Evolutionary conservation across 805 yeast genomes (phyloP).

Genomic region (Starmerella kuoi): DNA sequence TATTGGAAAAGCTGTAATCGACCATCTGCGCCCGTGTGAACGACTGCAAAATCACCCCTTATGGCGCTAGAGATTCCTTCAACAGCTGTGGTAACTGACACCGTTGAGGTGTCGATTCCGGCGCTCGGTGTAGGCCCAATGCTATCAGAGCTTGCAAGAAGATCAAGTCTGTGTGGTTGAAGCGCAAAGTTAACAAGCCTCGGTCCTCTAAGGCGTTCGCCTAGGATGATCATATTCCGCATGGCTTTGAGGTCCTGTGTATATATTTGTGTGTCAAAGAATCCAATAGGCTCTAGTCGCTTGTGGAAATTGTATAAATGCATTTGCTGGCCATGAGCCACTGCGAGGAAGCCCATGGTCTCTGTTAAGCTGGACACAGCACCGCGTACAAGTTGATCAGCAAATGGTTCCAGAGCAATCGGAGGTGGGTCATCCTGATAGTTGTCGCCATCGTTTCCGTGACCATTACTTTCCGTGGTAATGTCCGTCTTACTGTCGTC

Average conservation of each 20-base stretch:
- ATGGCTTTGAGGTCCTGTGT: slow-evolving; percentile 69
- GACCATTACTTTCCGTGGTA: neutral
- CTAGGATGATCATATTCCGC: slow-evolving; percentile 68
- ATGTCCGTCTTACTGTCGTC: neutral
- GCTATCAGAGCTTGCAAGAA: slow-evolving; percentile 58
- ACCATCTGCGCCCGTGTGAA: slow-evolving; percentile 56
- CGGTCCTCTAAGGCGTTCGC: slow-evolving; percentile 67
- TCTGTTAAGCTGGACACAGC: slow-evolving; percentile 70
- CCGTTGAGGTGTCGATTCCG: slow-evolving; percentile 17
- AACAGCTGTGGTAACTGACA: slow-evolving; percentile 28
- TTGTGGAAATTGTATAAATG: slow-evolving; percentile 74
- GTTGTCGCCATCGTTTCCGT: neutral
- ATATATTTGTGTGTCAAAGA: slow-evolving; percentile 71
- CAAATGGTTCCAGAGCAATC: slow-evolving; percentile 2
- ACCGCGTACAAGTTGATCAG: slow-evolving; percentile 61
- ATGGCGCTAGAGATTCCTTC: slow-evolving; percentile 30
- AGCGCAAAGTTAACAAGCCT: slow-evolving; percentile 85
- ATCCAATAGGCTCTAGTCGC: slow-evolving; percentile 84
- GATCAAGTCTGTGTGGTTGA: slow-evolving; percentile 80
- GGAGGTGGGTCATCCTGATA: neutral
- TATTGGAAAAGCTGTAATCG: slow-evolving; percentile 64
- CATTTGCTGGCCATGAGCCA: slow-evolving; percentile 75
- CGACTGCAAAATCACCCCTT: slow-evolving; percentile 47
- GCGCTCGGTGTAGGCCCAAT: slow-evolving; percentile 30
- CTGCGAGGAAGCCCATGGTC: slow-evolving; percentile 69